Conservation (phyloP, 2,329 filamentous ascomycete genomes). For the Ophiosphaerella herpotricha region DNA sequence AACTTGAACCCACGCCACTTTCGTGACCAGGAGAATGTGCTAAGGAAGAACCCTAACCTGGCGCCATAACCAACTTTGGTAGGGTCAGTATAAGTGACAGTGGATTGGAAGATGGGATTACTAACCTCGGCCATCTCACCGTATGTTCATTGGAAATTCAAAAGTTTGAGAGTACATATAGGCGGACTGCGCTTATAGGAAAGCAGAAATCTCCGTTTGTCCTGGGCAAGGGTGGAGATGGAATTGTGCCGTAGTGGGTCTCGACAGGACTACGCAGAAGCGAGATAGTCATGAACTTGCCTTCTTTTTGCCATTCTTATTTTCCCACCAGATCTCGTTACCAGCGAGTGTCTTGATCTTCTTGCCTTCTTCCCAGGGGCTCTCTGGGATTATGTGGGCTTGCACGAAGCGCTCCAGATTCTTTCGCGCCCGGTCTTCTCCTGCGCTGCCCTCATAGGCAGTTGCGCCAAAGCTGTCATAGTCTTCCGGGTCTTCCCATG, state of each 20-base stretch:
- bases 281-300: slow-evolving; percentile 53
- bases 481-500: slow-evolving; percentile 79
- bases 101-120: background rate
- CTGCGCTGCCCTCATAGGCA: slow-evolving; percentile 76
- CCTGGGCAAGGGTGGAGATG: background rate
- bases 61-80: slow-evolving; percentile 38
- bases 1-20: slow-evolving; percentile 47
- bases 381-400: slow-evolving; percentile 75
- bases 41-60: slow-evolving; percentile 36
- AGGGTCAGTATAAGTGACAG: background rate
- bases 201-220: slow-evolving; percentile 1
- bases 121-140: slow-evolving; percentile 10
- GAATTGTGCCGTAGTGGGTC: slow-evolving; percentile 4
- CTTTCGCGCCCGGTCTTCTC: slow-evolving; percentile 72
- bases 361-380: slow-evolving; percentile 73
- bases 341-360: slow-evolving; percentile 72
- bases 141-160: background rate
- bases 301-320: slow-evolving; percentile 66
- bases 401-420: slow-evolving; percentile 85
- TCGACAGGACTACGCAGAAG: slow-evolving; percentile 6
- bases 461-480: slow-evolving; percentile 68
- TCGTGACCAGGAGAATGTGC: slow-evolving; percentile 43
- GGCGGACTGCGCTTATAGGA: background rate
- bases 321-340: slow-evolving; percentile 81
- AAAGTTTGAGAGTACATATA: slow-evolving; percentile 2